Percentiles rank a stretch among this genome's conserved stretches.
phyloP scores from a whole-genome alignment of 192 early-diverging fungal species.

The Gaertneriomyces semiglobifer region DNA sequence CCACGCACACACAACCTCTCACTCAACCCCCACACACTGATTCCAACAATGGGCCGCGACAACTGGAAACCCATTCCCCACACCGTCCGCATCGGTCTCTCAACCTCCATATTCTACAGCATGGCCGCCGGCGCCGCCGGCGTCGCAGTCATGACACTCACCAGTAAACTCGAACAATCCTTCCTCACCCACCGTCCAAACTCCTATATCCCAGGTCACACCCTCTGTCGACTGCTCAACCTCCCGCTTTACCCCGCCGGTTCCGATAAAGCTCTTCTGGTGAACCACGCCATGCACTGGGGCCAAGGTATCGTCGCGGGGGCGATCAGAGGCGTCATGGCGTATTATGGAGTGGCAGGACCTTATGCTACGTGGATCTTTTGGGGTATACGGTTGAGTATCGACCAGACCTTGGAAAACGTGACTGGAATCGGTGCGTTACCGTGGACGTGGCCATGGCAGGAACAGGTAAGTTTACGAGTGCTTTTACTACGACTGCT shows the following conservation, averaged over 20 bases:
- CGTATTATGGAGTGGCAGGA: slow-evolving; percentile 11
- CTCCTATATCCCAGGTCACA: slow-evolving; percentile 12
- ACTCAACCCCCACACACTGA: no score
- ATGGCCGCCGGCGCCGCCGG: slow-evolving; percentile 12
- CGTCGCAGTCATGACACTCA: slow-evolving; percentile 9
- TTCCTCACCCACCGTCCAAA: slow-evolving; percentile 12
- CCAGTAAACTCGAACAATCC: slow-evolving; percentile 12
- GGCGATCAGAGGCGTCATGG: slow-evolving; percentile 9
- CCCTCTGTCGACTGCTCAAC: slow-evolving; percentile 10
- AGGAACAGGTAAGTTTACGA: neutral
- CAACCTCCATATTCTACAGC: neutral
- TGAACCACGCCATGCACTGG: slow-evolving; percentile 20
- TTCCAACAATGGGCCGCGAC: no score
- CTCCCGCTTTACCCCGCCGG: neutral
- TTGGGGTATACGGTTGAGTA: slow-evolving; percentile 7
- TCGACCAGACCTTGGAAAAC: slow-evolving; percentile 20
- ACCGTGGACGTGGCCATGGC: slow-evolving; percentile 21
- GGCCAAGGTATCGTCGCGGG: slow-evolving; percentile 9
- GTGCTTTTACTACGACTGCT: no score
- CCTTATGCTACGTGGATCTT: slow-evolving; percentile 9
- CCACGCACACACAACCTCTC: no score
- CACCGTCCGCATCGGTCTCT: slow-evolving; percentile 1
- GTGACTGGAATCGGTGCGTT: slow-evolving; percentile 13
- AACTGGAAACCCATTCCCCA: neutral
- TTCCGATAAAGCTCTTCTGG: neutral